Evolutionary conservation across 2,329 filamentous ascomycete genomes (phyloP).

Genomic region (Harringtonia aguacate): DNA sequence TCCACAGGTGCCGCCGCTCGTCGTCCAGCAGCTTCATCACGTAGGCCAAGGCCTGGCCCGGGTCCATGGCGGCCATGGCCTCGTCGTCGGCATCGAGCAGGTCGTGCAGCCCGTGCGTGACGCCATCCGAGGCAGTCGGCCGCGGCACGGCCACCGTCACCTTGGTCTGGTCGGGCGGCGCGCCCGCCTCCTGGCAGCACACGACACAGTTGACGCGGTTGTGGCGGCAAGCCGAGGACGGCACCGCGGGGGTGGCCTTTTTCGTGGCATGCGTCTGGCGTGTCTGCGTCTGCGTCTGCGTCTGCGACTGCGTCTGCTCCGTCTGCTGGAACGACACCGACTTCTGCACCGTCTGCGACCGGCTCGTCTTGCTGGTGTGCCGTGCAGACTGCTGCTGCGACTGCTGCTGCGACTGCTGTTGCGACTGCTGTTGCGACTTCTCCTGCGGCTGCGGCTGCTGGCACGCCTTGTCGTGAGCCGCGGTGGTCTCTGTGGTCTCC

Average conservation of each 20-base stretch:
- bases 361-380: too few relatives aligned
- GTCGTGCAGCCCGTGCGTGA: too few relatives aligned
- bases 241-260: neutral
- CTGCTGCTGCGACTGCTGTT: neutral
- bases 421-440: neutral
- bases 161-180: slow-evolving; percentile 3
- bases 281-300: neutral
- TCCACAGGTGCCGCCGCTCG: slow-evolving; percentile 66
- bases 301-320: neutral
- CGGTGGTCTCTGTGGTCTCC: neutral
- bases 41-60: slow-evolving; percentile 63
- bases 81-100: neutral
- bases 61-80: slow-evolving; percentile 20
- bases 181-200: slow-evolving; percentile 10
- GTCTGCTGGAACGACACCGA: neutral
- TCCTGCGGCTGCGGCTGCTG: too few relatives aligned
- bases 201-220: slow-evolving; percentile 12
- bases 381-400: too few relatives aligned
- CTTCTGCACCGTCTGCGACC: neutral
- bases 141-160: slow-evolving; percentile 12
- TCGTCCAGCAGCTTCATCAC: slow-evolving; percentile 76
- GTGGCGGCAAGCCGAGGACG: slow-evolving; percentile 6
- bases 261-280: neutral
- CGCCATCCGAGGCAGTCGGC: neutral
- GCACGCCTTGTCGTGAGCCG: too few relatives aligned